Evolutionary conservation across 2,329 filamentous ascomycete genomes (phyloP), one percentile per base, ranked within the genome.

Genomic region (Sporothrix pseudoabietina): DNA sequence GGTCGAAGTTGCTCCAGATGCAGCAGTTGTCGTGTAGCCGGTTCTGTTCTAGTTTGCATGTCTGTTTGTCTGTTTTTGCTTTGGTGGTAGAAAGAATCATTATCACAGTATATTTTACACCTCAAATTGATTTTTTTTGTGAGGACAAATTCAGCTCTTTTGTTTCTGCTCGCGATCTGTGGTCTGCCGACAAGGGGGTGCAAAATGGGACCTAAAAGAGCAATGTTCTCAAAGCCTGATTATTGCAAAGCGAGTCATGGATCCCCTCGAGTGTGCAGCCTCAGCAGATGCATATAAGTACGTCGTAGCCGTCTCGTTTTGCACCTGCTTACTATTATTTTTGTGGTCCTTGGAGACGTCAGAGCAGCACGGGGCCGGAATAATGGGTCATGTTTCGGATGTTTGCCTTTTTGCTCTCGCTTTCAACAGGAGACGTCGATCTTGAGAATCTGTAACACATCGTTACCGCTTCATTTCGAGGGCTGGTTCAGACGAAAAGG

Each of bases 391-490:
- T 19, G 41, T 52, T 52, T 35, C 39, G 39, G 9, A 69, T 39
- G 14, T 2, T 14, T 49, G 44, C 14, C 14, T 4, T 49, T 44
- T 10, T 19, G 16, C 44, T 49, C 44, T 49, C 44, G 19, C 14
- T 16, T 14, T 49, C 1, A 12, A 19, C 7, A 52, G 30, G 66
- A 39, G 44, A n/a, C 44, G 71, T 59, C 71, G 71, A 72, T 72
- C 63, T 72, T 63, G 63, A 52, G 41, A 59, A 68, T 72, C 63
- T 61, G 71, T 69, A 69, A 72, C 71, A 49, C 22, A n/a, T 22
- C 30, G 26, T 32, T 47, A 71, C 39, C 39, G 12, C 12, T 22
- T 16, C 4, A 5, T 10, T n/a, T 9, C n/a, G 41, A 54, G 44
- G 6, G 10, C 1, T 63, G 69, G 41, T 39, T 59, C 68, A 47